Percentiles rank a stretch among this genome's conserved stretches.
These are phyloP conservation scores for Voacanga thouarsii DNA, from an alignment of 257 asterid genomes.

Conservation along the genomic window DNA sequence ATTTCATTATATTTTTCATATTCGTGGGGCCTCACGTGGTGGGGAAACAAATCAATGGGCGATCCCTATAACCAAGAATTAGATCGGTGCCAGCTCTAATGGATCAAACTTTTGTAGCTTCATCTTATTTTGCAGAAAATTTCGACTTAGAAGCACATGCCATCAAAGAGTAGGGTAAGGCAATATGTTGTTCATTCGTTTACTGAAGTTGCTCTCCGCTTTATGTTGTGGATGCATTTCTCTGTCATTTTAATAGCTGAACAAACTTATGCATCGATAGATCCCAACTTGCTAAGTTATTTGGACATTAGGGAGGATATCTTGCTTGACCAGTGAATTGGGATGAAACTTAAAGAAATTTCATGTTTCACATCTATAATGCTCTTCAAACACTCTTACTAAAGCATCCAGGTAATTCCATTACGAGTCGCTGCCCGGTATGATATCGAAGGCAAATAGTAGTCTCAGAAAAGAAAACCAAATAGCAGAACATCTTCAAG, in stretches of 20 bases:
- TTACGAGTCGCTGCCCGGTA: no score
- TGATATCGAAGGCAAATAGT: not conserved
- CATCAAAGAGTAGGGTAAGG: no score
- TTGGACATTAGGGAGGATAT: not conserved
- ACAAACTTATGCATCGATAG: not conserved
- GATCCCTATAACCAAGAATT: not conserved
- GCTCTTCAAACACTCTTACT: not conserved
- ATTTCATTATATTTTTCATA: no score
- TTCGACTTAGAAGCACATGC: not conserved
- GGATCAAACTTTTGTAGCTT: not conserved
- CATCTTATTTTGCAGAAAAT: not conserved
- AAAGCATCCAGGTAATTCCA: no score
- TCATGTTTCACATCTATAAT: no score
- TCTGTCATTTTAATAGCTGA: not conserved
- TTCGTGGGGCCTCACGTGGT: no score
- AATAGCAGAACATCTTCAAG: not conserved
- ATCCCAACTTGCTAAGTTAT: not conserved
- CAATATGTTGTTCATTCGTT: not conserved
- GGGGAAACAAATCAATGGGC: not conserved
- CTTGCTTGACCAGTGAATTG: no score
- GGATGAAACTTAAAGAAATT: no score
- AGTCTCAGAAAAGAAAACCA: not conserved
- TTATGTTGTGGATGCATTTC: not conserved
- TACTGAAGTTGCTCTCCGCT: not conserved
- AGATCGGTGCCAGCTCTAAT: not conserved